Percentiles rank a stretch among this genome's conserved stretches.
Evolutionary conservation across 768 basidiomycete species (phyloP).

Genomic region (Paxillus ammoniavirescens): DNA sequence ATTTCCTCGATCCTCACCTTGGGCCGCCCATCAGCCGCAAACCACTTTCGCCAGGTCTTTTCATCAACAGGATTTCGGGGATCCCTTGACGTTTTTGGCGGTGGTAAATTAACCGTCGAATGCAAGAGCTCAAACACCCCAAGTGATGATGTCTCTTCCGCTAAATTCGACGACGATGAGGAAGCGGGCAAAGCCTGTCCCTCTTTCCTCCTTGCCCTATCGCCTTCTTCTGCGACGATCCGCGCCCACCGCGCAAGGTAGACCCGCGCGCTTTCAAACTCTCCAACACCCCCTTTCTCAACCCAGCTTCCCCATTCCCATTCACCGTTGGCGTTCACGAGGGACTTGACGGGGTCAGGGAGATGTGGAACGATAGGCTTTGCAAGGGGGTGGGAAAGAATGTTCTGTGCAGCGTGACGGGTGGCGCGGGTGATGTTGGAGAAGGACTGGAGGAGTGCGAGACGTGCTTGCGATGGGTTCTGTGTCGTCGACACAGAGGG

Average conservation of each 20-base stretch:
- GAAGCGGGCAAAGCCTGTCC: slow-evolving; percentile 62
- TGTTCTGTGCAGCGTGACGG: slow-evolving; percentile 90
- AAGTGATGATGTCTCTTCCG: slow-evolving; percentile 67
- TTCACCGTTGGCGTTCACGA: slow-evolving; percentile 89
- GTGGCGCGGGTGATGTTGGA: slow-evolving; percentile 93
- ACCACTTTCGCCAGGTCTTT: slow-evolving; percentile 76
- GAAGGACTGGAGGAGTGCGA: slow-evolving; percentile 88
- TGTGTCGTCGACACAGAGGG: slow-evolving; percentile 51
- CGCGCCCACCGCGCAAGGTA: slow-evolving; percentile 97
- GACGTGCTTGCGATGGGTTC: slow-evolving; percentile 68
- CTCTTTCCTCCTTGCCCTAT: slow-evolving; percentile 81
- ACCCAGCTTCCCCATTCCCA: slow-evolving; percentile 94
- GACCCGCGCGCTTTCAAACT: slow-evolving; percentile 94
- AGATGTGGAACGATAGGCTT: slow-evolving; percentile 96
- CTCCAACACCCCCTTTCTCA: slow-evolving; percentile 88
- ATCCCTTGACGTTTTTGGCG: slow-evolving; percentile 80
- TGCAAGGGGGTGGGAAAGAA: slow-evolving; percentile 92
- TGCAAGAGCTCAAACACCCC: slow-evolving; percentile 88
- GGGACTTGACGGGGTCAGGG: slow-evolving; percentile 87
- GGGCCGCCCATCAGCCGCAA: slow-evolving; percentile 67
- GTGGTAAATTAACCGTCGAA: slow-evolving; percentile 74
- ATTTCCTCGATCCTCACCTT: slow-evolving; percentile 66
- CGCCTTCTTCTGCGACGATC: slow-evolving; percentile 97
- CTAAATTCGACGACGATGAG: slow-evolving; percentile 44
- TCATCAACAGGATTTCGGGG: slow-evolving; percentile 76